These are phyloP conservation scores for Liquidambar formosana DNA, from an alignment of 164 flowering plant genomes.

Conservation along the genomic window DNA sequence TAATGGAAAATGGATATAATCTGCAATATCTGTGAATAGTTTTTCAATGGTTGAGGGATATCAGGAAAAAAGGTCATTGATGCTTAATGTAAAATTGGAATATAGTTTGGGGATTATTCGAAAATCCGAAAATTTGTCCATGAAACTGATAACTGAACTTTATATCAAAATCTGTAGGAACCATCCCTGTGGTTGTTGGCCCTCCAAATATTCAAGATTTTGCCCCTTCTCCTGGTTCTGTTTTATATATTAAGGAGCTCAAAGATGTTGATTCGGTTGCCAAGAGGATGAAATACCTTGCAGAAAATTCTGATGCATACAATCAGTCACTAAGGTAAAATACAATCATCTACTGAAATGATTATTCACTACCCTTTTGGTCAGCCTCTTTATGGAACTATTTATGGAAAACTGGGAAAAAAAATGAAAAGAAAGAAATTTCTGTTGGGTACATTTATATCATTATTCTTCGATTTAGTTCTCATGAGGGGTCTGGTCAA, in stretches of 20 bases:
- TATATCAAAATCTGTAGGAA: constrained; percentile 40
- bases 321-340: constrained; percentile 68
- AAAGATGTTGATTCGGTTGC: constrained; percentile 53
- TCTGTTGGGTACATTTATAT: not conserved
- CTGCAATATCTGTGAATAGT: too few species aligned
- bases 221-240: constrained; percentile 70
- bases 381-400: not conserved
- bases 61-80: too few species aligned
- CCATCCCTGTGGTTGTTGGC: constrained; percentile 93
- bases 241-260: constrained; percentile 74
- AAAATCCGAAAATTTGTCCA: not conserved
- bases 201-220: constrained; percentile 94
- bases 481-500: constrained; percentile 51
- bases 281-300: constrained; percentile 59
- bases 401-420: not conserved
- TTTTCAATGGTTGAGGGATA: too few species aligned
- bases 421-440: constrained; percentile 54
- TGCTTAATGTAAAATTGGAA: too few species aligned
- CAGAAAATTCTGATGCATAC: constrained; percentile 62
- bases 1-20: too few species aligned
- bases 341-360: constrained; percentile 1
- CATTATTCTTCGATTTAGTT: constrained; percentile 8
- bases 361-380: not conserved
- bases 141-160: not conserved
- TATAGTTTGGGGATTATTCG: too few species aligned